Percentiles rank a stretch among this genome's conserved stretches.
Conservation (phyloP, 129 eudicot genomes). For the Tagetes erecta region DNA sequence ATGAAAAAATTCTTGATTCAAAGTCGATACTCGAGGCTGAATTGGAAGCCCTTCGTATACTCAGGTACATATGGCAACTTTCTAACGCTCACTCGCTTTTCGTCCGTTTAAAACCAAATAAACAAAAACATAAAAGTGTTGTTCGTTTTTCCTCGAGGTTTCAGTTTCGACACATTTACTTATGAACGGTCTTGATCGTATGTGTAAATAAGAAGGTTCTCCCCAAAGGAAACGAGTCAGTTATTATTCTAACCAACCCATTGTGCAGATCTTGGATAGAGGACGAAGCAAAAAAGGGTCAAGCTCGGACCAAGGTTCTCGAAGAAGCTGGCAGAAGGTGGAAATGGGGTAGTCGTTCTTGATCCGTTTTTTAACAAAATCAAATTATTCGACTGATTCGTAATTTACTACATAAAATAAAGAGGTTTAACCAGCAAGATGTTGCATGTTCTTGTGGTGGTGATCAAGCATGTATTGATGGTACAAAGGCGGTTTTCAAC, state of each 20-base stretch:
- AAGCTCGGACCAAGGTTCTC: constrained; percentile 79
- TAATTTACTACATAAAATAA: background rate
- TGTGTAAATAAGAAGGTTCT: background rate
- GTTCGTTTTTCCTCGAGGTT: background rate
- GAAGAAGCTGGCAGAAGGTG: constrained; percentile 82
- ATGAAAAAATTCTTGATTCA: constrained; percentile 61
- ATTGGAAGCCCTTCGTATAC: constrained; percentile 88
- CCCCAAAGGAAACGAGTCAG: background rate
- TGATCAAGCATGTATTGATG: background rate
- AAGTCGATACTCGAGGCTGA: constrained; percentile 84
- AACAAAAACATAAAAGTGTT: background rate
- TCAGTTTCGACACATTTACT: background rate
- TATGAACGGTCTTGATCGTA: background rate
- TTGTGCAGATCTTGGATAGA: constrained; percentile 87
- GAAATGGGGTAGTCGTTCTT: constrained; percentile 71
- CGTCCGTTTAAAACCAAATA: background rate
- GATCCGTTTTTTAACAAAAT: constrained; percentile 7
- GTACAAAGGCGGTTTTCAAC: constrained; percentile 14
- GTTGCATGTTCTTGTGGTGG: background rate
- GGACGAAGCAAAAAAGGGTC: constrained; percentile 88
- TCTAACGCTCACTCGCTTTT: background rate
- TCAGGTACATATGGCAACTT: constrained; percentile 52
- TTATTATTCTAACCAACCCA: background rate
- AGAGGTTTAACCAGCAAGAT: background rate
- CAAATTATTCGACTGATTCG: background rate